A percentile compares a stretch with the other conserved stretches of the same genome.
Conservation (phyloP, 805 yeast species). For the Lipomyces mesembrius region DNA sequence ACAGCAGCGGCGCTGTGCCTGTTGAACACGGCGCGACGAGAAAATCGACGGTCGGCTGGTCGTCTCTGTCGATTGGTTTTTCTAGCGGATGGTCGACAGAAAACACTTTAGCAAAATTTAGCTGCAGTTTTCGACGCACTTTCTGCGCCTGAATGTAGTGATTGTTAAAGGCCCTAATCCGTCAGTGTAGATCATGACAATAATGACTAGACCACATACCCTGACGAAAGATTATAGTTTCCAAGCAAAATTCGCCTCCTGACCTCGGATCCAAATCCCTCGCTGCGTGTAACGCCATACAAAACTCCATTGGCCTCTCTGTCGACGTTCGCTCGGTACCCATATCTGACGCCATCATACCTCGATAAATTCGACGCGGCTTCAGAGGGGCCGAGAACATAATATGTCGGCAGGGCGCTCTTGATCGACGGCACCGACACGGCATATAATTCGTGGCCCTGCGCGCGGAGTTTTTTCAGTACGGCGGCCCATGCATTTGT, state of each 20-base stretch:
- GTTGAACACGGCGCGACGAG: conserved; percentile 73
- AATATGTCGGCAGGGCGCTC: conserved; percentile 76
- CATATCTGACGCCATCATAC: conserved; percentile 89
- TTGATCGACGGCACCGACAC: conserved; percentile 74
- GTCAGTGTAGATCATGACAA: neutral
- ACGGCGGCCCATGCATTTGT: conserved; percentile 54
- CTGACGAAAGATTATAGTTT: conserved; percentile 80
- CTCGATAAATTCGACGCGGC: conserved; percentile 91
- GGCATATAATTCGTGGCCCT: conserved; percentile 60
- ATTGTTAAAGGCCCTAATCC: conserved; percentile 56
- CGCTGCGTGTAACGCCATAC: conserved; percentile 63
- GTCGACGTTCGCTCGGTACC: conserved; percentile 54
- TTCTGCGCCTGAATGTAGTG: conserved; percentile 78
- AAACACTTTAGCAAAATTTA: conserved; percentile 71
- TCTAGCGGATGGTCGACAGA: conserved; percentile 53
- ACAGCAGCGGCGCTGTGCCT: conserved; percentile 60
- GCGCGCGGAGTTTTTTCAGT: conserved; percentile 51
- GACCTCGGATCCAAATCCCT: conserved; percentile 81
- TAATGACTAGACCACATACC: conserved; percentile 34
- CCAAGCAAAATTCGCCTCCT: conserved; percentile 83
- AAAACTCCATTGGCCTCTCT: conserved; percentile 46
- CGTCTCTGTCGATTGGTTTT: conserved; percentile 35
- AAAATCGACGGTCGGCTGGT: conserved; percentile 62
- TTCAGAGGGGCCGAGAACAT: conserved; percentile 87
- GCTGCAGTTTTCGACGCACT: conserved; percentile 62